A percentile compares a stretch with the other conserved stretches of the same genome.
Conservation (phyloP, 257 asterid species). For the Dorcoceras hygrometricum region DNA sequence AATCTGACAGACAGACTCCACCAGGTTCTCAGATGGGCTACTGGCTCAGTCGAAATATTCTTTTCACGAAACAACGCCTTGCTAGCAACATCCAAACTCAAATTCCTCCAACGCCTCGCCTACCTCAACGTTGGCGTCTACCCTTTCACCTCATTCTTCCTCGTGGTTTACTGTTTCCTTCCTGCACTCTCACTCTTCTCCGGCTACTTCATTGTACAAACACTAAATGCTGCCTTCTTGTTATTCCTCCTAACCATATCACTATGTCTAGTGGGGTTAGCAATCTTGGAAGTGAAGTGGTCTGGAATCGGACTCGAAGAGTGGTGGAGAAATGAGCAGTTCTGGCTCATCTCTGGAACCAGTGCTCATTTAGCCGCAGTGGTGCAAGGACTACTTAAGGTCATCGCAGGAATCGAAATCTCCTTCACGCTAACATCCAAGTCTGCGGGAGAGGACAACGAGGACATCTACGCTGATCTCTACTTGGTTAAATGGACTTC, state of each 20-base stretch:
- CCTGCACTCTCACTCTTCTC: conserved; percentile 62
- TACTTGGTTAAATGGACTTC: conserved; percentile 64
- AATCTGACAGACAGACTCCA: conserved; percentile 65
- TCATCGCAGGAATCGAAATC: conserved; percentile 58
- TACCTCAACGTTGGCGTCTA: conserved; percentile 64
- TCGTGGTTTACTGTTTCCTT: conserved; percentile 59
- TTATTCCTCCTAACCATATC: conserved; percentile 41
- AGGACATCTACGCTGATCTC: conserved; percentile 51
- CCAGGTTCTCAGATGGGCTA: conserved; percentile 69
- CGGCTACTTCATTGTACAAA: conserved; percentile 50
- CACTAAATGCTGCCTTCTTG: conserved; percentile 42
- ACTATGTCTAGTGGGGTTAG: conserved; percentile 41
- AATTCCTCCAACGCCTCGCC: conserved; percentile 53
- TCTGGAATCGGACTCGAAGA: conserved; percentile 55
- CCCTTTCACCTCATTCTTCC: conserved; percentile 59
- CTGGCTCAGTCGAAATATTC: conserved; percentile 64
- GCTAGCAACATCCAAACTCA: conserved; percentile 31
- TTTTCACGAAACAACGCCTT: conserved; percentile 60
- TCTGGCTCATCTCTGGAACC: conserved; percentile 61
- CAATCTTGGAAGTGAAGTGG: conserved; percentile 56
- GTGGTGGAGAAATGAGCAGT: conserved; percentile 72
- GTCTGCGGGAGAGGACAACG: conserved; percentile 47
- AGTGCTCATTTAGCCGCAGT: conserved; percentile 65
- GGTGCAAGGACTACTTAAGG: conserved; percentile 58
- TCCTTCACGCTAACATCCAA: conserved; percentile 58